Evolutionary conservation across 352 stramenopile species (phyloP).

Genomic region (Phytophthora idaei): DNA sequence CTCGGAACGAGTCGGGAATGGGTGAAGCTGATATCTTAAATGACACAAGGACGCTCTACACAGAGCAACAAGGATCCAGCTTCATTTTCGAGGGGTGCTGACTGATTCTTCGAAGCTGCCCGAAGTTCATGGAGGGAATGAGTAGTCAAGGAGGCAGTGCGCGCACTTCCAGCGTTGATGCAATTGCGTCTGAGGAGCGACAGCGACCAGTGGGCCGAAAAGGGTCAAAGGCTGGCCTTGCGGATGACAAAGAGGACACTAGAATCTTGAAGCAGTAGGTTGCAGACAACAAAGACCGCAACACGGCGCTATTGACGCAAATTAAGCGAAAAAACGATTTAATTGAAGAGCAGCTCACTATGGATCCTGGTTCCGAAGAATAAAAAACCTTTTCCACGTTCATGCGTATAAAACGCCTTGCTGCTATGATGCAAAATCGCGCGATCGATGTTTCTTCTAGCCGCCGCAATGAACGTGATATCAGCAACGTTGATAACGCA

Average conservation of each 20-base stretch:
- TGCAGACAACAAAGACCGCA: neutral
- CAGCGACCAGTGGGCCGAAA: neutral
- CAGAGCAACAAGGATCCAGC: neutral
- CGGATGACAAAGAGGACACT: neutral
- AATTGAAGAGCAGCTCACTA: neutral
- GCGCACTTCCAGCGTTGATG: too few relatives aligned
- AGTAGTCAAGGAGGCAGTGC: neutral
- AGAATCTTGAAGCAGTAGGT: neutral
- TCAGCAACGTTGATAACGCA: too few relatives aligned
- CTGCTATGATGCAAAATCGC: neutral
- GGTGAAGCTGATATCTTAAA: neutral
- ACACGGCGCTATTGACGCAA: neutral
- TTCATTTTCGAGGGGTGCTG: conserved; percentile 2
- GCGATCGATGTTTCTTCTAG: neutral
- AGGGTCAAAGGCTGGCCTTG: neutral
- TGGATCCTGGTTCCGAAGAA: neutral
- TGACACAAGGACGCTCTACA: neutral
- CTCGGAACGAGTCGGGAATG: conserved; percentile 3
- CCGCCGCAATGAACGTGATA: too few relatives aligned
- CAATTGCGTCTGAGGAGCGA: too few relatives aligned
- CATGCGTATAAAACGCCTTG: neutral
- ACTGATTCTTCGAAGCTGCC: neutral
- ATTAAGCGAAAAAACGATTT: neutral
- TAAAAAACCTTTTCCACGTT: neutral
- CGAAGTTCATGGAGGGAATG: conserved; percentile 1